These are phyloP conservation scores for Coniochaeta sp. DNA, from an alignment of 2,329 filamentous ascomycete genomes.

Conservation along the genomic window DNA sequence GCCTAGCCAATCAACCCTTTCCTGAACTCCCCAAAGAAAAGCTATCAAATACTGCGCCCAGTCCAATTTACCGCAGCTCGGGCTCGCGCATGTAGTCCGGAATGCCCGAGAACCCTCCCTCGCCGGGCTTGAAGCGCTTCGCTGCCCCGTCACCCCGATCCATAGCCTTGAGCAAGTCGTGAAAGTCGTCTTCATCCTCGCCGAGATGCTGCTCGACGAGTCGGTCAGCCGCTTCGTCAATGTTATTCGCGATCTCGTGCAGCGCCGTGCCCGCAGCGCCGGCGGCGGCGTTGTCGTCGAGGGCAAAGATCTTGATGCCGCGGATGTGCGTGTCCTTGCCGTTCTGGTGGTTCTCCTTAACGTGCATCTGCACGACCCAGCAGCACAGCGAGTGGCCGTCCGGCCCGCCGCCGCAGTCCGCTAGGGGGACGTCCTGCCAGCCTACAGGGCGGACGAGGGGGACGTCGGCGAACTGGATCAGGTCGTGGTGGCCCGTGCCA, in stretches of 20 bases:
- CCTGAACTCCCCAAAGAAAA: not conserved
- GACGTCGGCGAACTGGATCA: constrained; percentile 81
- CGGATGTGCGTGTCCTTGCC: constrained; percentile 98
- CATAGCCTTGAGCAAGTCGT: constrained; percentile 22
- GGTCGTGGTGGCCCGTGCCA: constrained; percentile 84
- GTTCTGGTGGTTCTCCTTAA: constrained; percentile 97
- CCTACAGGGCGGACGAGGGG: constrained; percentile 72
- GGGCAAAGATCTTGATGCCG: constrained; percentile 77
- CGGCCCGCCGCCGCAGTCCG: constrained; percentile 46
- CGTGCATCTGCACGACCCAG: constrained; percentile 82
- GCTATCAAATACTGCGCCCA: not conserved
- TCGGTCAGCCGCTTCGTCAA: constrained; percentile 21
- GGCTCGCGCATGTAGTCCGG: constrained; percentile 33
- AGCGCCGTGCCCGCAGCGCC: constrained; percentile 26
- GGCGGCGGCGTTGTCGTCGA: constrained; percentile 41
- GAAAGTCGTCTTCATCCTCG: constrained; percentile 25
- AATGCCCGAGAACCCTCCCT: constrained; percentile 21
- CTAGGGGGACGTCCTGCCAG: constrained; percentile 78
- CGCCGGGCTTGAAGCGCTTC: constrained; percentile 19
- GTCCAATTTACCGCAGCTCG: constrained; percentile 35
- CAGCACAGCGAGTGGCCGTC: constrained; percentile 73
- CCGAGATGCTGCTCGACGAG: constrained; percentile 19
- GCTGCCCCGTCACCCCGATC: constrained; percentile 19
- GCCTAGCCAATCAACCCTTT: not conserved
- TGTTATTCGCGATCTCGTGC: constrained; percentile 24